These are phyloP conservation scores for Circinella minor DNA, from an alignment of 371 early-diverging fungal species.

Conservation along the genomic window DNA sequence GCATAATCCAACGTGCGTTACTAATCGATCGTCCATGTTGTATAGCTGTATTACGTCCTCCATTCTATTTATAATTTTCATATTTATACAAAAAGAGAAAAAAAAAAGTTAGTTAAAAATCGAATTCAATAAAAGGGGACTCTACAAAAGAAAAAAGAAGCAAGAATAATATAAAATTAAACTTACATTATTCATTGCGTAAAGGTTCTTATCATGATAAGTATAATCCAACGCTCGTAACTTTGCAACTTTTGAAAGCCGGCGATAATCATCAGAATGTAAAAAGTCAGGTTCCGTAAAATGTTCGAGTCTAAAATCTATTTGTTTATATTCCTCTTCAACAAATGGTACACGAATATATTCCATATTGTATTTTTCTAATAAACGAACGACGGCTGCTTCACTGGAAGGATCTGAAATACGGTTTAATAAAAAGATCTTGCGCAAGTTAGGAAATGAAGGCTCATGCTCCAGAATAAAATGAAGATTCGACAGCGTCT, in stretches of 20 bases:
- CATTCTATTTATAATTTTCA: slow-evolving; percentile 50
- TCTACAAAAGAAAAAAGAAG: not conserved
- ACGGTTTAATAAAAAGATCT: slow-evolving; percentile 71
- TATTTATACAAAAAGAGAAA: too few species aligned
- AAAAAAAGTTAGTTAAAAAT: too few species aligned
- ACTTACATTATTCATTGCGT: slow-evolving; percentile 79
- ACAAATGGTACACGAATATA: slow-evolving; percentile 67
- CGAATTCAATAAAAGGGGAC: too few species aligned
- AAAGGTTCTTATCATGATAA: slow-evolving; percentile 72
- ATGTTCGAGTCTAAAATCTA: slow-evolving; percentile 68
- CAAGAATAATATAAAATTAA: too few species aligned
- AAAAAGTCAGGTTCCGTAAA: slow-evolving; percentile 72
- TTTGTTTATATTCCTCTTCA: slow-evolving; percentile 58
- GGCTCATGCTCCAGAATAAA: slow-evolving; percentile 74
- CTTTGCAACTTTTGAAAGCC: slow-evolving; percentile 66
- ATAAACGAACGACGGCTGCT: slow-evolving; percentile 57
- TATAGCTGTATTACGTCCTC: slow-evolving; percentile 69
- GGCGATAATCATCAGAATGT: slow-evolving; percentile 66
- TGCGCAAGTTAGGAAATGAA: slow-evolving; percentile 62
- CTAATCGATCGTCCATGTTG: slow-evolving; percentile 58
- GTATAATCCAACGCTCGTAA: slow-evolving; percentile 67
- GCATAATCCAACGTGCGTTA: slow-evolving; percentile 70
- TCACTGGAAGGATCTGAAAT: slow-evolving; percentile 68
- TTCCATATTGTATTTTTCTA: slow-evolving; percentile 60
- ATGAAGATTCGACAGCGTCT: slow-evolving; percentile 68